These are phyloP conservation scores for Gaertneriomyces semiglobifer DNA, from an alignment of 192 early-diverging fungal genomes.

Conservation along the genomic window DNA sequence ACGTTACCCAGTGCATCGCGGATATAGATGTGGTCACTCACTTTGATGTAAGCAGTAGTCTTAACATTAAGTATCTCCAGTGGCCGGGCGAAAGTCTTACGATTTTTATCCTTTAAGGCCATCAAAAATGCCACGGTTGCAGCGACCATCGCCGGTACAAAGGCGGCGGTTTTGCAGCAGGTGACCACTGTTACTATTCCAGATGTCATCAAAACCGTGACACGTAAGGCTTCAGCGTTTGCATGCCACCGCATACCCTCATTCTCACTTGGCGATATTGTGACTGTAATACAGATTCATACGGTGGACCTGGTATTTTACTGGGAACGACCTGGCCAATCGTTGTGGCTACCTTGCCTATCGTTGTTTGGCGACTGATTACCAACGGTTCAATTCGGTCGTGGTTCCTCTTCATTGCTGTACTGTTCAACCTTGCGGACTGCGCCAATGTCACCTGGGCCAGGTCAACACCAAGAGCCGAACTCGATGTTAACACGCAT, in stretches of 20 bases:
- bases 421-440: not conserved
- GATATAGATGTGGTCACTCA: not conserved
- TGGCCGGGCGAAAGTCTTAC: not conserved
- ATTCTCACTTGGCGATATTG: not conserved
- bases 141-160: not conserved
- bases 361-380: constrained; percentile 1
- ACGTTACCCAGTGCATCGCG: constrained; percentile 4
- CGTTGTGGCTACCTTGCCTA: not conserved
- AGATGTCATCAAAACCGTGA: not conserved
- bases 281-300: not conserved
- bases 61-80: not conserved
- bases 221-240: not conserved
- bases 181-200: constrained; percentile 2
- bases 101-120: not conserved
- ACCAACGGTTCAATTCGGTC: not conserved
- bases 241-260: not conserved
- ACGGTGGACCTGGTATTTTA: constrained; percentile 9
- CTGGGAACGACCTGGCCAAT: constrained; percentile 7
- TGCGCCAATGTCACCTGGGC: constrained; percentile 8
- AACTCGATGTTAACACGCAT: constrained; percentile 1
- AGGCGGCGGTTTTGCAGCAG: not conserved
- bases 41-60: constrained; percentile 7
- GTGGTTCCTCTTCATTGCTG: constrained; percentile 2
- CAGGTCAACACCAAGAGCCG: not conserved
- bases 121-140: constrained; percentile 3